Percentiles rank a stretch among this genome's conserved stretches.
Conservation (phyloP, 768 basidiomycete genomes). For the Symmetrospora coprosmae region DNA sequence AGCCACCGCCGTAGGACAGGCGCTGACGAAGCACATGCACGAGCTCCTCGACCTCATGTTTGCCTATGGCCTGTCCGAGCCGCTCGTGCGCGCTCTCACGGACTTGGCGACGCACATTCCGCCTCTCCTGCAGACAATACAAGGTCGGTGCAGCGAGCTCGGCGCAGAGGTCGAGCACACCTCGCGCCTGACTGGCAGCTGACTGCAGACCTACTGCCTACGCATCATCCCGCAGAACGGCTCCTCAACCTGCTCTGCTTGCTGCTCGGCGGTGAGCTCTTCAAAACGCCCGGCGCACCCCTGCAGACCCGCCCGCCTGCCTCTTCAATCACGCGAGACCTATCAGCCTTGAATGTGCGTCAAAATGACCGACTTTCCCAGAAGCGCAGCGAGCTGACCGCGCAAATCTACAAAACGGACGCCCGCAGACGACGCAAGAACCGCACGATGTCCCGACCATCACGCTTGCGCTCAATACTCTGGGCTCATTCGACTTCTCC, state of each 20-base stretch:
- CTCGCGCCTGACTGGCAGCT: not conserved
- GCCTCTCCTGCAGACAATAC: constrained; percentile 76
- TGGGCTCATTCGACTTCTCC: constrained; percentile 86
- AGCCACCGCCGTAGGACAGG: constrained; percentile 84
- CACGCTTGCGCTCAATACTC: constrained; percentile 67
- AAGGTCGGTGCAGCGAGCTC: constrained; percentile 48
- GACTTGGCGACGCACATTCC: constrained; percentile 76
- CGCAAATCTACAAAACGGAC: constrained; percentile 27
- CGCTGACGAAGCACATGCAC: constrained; percentile 84
- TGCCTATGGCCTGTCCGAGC: constrained; percentile 78
- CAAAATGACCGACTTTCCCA: not conserved
- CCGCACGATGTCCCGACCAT: constrained; percentile 38
- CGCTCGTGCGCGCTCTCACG: constrained; percentile 65
- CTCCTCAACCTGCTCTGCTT: constrained; percentile 69
- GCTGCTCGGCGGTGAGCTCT: constrained; percentile 67
- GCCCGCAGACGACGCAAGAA: constrained; percentile 22
- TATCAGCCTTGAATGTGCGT: constrained; percentile 14
- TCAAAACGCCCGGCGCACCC: constrained; percentile 75
- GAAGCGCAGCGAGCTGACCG: not conserved
- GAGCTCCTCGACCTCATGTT: constrained; percentile 96
- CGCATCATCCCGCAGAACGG: constrained; percentile 67
- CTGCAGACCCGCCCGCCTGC: constrained; percentile 23
- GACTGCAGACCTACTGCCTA: not conserved
- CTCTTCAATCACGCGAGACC: constrained; percentile 1
- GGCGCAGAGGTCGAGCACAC: no score